Evolutionary conservation across 805 yeast species (phyloP), one percentile per base, ranked within the genome.

Genomic region (Spathaspora boniae): DNA sequence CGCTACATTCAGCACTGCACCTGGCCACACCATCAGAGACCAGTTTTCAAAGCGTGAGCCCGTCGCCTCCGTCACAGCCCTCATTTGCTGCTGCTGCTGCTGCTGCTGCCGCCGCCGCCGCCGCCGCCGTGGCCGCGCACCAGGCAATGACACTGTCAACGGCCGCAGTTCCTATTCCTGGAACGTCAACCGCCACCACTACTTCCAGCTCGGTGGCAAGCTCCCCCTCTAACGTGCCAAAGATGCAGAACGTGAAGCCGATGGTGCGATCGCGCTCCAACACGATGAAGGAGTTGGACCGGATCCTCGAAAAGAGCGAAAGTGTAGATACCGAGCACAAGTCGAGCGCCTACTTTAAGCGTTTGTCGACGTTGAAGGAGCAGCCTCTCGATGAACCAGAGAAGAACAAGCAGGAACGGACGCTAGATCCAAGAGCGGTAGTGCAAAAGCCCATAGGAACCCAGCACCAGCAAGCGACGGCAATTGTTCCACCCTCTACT

Each of bases 291-390:
- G 68, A 62, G 35, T 55, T 61, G 9, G 65, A 63, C 36, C 50
- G 43, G 27, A 54, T 63, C 21, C 45, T 64, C 22, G 70, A 65
- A 31, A 60, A 59, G 33, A 57, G 54, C 39, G 70, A 62, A 20
- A 51, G 44, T 26, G 66, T 57, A 12, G 70, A 66, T 35, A 56
- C 68, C 2, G 76, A 71, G 29, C 72, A 65, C 27, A 75, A 70
- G 45, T 74, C 76, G 25, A 76, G 75, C 16, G 86, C 84, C 16
- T 80, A 79, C 50, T 78, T 80, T 57, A 68, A 80, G 47, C 65
- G 87, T 41, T 54, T 82, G 26, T 79, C 86, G 0, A 77, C 82
- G 0, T 53, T 82, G 11, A 81, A 78, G 8, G 88, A 82, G 40
- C 44, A 46, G 9, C 72, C 72, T 4, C 29, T 37, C 3, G 68